Base-by-base conservation (phyloP, 2,329 filamentous ascomycete species). In the Sarocladium kiliense region DNA sequence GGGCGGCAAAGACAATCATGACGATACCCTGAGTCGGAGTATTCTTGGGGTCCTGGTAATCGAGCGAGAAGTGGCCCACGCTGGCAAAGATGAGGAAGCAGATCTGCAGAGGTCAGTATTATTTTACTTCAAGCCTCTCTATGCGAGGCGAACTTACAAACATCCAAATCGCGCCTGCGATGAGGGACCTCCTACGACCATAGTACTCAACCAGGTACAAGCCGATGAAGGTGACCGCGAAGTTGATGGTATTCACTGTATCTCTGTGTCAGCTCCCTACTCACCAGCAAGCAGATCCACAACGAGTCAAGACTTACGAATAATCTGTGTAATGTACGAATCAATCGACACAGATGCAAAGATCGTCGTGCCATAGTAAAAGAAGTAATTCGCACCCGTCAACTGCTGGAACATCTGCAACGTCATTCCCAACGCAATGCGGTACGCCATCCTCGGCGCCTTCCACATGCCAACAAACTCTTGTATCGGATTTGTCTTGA, bases 201-300 rank as follows among this genome's bases (percentile, higher is more conserved):
- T 79, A 84, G 57, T 84, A 78, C 66, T 88, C 84, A 14, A 88
- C 82, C n/a, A 88, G 73, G 63, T 84, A 88, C n/a, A 89, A 73
- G 54, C 86, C 85, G 23, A 81, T 77, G 59, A 89, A 84, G 6
- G 86, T 89, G 58, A 81, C 82, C 53, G 76, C 72, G 11, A 88
- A 86, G 63, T 89, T 89, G 61, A 89, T 86, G 2, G 76, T 80
- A 59, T 80, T 80, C 27, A 87, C 76, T 53, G 49, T 37, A 6
- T 5, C 6, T 26, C 9, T 10, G 49, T 53, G 49, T 53, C 49
- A 53, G 49, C 18, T 21, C n/a, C 30, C 30, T 11, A 7, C 12
- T 18, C 26, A 16, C 26, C 25, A 47, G 18, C 25, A 30, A 26
- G 10, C 42, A 26, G 18, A 11, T 10, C 19, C 18, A n/a, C 23